phyloP scores from a whole-genome alignment of 2,329 filamentous ascomycete species.

The Exophiala oligosperma region DNA sequence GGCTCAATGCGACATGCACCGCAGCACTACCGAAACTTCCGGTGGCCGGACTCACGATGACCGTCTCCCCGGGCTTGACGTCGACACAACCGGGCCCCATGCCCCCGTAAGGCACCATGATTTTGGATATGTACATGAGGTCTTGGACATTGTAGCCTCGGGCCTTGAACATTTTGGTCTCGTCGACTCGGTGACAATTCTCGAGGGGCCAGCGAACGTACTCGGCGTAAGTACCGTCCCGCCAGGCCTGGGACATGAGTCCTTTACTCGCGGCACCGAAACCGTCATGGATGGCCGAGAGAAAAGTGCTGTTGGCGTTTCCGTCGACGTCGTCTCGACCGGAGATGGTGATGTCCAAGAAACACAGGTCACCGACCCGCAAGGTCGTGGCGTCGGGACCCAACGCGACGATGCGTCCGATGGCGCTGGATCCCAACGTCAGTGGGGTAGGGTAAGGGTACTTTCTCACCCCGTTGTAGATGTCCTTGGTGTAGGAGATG shows the following conservation, averaged over 20 bases:
- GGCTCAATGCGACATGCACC: constrained; percentile 47
- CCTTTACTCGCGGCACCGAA: constrained; percentile 33
- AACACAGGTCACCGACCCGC: constrained; percentile 40
- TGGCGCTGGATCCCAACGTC: constrained; percentile 35
- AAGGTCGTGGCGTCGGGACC: constrained; percentile 41
- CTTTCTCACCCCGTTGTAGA: constrained; percentile 42
- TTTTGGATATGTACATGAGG: constrained; percentile 36
- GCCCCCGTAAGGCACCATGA: constrained; percentile 46
- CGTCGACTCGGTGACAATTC: constrained; percentile 37
- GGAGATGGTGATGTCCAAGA: constrained; percentile 38
- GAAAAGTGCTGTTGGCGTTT: constrained; percentile 10
- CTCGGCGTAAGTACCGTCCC: constrained; percentile 40
- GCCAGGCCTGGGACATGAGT: constrained; percentile 39
- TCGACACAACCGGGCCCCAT: constrained; percentile 37
- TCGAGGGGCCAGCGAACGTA: constrained; percentile 40
- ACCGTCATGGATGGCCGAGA: constrained; percentile 29
- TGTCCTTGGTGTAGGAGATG: constrained; percentile 33
- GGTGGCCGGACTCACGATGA: constrained; percentile 52
- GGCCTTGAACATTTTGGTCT: constrained; percentile 24
- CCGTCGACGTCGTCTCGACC: constrained; percentile 37
- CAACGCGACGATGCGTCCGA: constrained; percentile 40
- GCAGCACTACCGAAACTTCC: constrained; percentile 50
- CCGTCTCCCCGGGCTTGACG: constrained; percentile 47
- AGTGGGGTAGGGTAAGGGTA: constrained; percentile 39
- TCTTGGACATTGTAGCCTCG: constrained; percentile 45